Evolutionary conservation across 768 basidiomycete species (phyloP).

Genomic region (Auricularia heimuer): DNA sequence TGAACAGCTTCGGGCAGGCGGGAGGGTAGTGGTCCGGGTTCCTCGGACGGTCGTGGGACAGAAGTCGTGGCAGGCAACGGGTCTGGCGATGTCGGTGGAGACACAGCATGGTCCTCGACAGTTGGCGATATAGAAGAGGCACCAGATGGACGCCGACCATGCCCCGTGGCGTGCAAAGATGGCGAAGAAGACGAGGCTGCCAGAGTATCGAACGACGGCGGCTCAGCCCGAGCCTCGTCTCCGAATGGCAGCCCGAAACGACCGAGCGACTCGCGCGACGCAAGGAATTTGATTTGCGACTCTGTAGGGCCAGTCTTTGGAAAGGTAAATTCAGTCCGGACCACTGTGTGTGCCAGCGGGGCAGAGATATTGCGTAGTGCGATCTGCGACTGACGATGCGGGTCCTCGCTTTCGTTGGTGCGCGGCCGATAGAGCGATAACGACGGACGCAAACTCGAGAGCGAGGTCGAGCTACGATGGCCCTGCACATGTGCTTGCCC

Average conservation of each 20-base stretch:
- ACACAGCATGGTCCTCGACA: background rate
- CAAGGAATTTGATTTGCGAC: constrained; percentile 56
- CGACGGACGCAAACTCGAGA: background rate
- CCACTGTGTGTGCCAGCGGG: constrained; percentile 63
- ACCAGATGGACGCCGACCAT: background rate
- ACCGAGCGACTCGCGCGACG: constrained; percentile 53
- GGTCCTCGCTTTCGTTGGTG: background rate
- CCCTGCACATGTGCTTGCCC: background rate
- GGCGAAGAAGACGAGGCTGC: background rate
- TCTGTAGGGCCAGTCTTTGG: constrained; percentile 50
- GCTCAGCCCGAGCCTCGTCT: constrained; percentile 57
- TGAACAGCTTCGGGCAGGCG: background rate
- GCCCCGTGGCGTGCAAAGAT: background rate
- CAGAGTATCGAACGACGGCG: constrained; percentile 25
- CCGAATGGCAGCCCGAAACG: constrained; percentile 73
- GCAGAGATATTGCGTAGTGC: constrained; percentile 40
- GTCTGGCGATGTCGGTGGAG: background rate
- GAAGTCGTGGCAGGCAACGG: background rate
- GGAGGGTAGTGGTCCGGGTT: background rate
- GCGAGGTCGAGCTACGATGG: background rate
- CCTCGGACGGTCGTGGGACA: no score
- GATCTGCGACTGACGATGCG: constrained; percentile 1
- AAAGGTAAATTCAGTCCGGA: constrained; percentile 62
- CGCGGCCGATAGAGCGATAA: background rate
- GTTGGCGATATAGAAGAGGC: constrained; percentile 8